These are phyloP conservation scores for Gamsiella multidivaricata DNA, from an alignment of 192 early-diverging fungal genomes.

Conservation along the genomic window DNA sequence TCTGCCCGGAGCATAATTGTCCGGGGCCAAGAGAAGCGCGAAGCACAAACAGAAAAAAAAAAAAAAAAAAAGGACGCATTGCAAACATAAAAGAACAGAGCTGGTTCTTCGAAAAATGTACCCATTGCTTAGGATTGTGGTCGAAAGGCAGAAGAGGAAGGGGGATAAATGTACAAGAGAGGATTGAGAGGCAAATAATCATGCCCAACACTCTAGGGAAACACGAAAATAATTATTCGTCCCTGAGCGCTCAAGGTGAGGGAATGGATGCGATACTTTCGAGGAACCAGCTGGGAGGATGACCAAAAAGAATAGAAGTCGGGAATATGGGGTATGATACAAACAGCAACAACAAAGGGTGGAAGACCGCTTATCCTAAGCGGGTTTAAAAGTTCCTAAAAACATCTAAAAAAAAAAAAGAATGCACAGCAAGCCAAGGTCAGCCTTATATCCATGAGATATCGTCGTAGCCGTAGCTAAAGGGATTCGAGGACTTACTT, in stretches of 20 bases:
- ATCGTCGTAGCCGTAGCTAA: not conserved
- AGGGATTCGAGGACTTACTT: conserved; percentile 4
- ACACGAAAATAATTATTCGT: not conserved
- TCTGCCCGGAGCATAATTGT: conserved; percentile 37
- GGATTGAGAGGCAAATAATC: conserved; percentile 46
- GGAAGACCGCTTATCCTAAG: not conserved
- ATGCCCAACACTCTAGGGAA: conserved; percentile 27
- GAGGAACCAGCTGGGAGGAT: conserved; percentile 4
- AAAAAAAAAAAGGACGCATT: conserved; percentile 4
- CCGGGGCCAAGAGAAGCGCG: conserved; percentile 17
- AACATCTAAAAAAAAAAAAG: conserved; percentile 9
- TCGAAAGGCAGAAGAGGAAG: conserved; percentile 1
- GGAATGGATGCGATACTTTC: not conserved
- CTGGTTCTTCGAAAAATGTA: not conserved
- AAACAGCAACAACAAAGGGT: conserved; percentile 7
- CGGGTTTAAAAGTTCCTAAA: conserved; percentile 28
- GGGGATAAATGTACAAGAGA: conserved; percentile 42
- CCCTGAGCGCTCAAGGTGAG: conserved; percentile 27
- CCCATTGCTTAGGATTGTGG: not conserved
- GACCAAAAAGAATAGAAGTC: conserved; percentile 6
- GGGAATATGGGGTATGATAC: conserved; percentile 35
- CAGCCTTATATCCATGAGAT: not conserved
- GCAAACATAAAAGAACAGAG: conserved; percentile 13
- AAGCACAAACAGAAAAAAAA: conserved; percentile 9
- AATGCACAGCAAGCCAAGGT: not conserved